Base-by-base conservation (phyloP, 2,329 filamentous ascomycete species). In the Colletotrichum plurivorum region DNA sequence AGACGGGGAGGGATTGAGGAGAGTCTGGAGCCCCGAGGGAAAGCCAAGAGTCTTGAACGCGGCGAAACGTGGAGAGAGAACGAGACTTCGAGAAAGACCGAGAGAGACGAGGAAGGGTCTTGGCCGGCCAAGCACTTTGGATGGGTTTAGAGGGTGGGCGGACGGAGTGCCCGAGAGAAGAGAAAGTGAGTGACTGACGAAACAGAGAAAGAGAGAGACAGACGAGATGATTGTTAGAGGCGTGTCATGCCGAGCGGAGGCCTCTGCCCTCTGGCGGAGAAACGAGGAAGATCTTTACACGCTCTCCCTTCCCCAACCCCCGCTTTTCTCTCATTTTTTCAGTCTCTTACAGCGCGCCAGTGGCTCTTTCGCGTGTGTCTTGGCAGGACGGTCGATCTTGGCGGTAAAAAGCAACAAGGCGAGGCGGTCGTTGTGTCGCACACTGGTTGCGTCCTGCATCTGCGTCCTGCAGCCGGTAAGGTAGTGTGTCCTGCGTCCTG, bases 261-360 rank as follows among this genome's bases (percentile, higher is more conserved):
- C 67, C 67, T 69, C 66, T 69, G 62, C 20, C 20, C 20, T 22
- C 66, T 69, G 62, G 66, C 66, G 66, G 66, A 66, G 66, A 56
- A 46, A 55, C 16, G 25, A 56, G 66, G 66, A 66, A 66, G 49
- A 66, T 66, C 55, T 69, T 36, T 65, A 55, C 49, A 66, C 54
- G 49, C 61, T 60, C 59, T 43, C 10, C 36, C 12, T 65, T 43
- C 36, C 12, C 16, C 25, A 25, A 39, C 43, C 62, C 65, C 66
- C 49, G 55, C 56, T 66, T 58, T 67, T 66, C 45, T 31, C 18
- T 52, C 22, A 36, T 36, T 22, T 56, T 69, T 15, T 48, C 67
- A 56, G 41, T 8, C 31, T 36, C 6, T 36, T 36, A 36, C 31
- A 9, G 31, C 31, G 31, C 31, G 31, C 31, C 54, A 18, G 67